A percentile compares a stretch with the other conserved stretches of the same genome.
These are phyloP conservation scores for Rutstroemia sydowiana DNA, from an alignment of 2,329 filamentous ascomycete species.

Conservation along the genomic window DNA sequence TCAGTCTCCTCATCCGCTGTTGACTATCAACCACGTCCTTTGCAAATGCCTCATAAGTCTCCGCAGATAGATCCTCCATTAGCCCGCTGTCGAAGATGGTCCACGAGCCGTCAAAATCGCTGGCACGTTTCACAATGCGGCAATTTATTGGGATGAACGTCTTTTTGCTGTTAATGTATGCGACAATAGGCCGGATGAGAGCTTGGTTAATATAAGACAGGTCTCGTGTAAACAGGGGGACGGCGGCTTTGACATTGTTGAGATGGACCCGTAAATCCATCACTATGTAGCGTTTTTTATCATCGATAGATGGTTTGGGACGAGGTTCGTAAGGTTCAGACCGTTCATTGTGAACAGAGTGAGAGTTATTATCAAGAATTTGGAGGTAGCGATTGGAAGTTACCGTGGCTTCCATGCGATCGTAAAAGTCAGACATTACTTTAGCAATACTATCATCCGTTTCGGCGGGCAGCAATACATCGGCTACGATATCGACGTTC, in stretches of 20 bases:
- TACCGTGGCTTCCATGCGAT: slow-evolving; percentile 88
- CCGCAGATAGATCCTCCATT: slow-evolving; percentile 87
- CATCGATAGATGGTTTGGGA: slow-evolving; percentile 30
- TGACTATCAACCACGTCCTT: slow-evolving; percentile 85
- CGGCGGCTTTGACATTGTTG: slow-evolving; percentile 87
- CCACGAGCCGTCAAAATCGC: slow-evolving; percentile 94
- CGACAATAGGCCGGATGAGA: slow-evolving; percentile 89
- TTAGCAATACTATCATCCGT: slow-evolving; percentile 84
- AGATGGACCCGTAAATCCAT: slow-evolving; percentile 94
- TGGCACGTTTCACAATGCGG: slow-evolving; percentile 80
- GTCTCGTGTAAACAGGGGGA: slow-evolving; percentile 86
- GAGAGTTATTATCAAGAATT: slow-evolving; percentile 45
- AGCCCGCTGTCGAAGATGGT: slow-evolving; percentile 87
- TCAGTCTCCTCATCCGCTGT: slow-evolving; percentile 76
- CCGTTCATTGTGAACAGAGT: slow-evolving; percentile 25
- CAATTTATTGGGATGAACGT: slow-evolving; percentile 95
- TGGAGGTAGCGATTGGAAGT: slow-evolving; percentile 63
- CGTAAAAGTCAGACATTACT: slow-evolving; percentile 95
- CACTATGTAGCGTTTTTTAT: slow-evolving; percentile 73
- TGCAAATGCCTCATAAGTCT: slow-evolving; percentile 92
- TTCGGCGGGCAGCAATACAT: slow-evolving; percentile 89
- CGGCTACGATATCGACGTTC: slow-evolving; percentile 91
- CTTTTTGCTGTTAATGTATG: slow-evolving; percentile 92
- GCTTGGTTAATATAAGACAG: slow-evolving; percentile 95
- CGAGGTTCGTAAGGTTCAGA: slow-evolving; percentile 23